These are phyloP conservation scores for Kwoniella pini DNA, from an alignment of 768 basidiomycete genomes.

Conservation along the genomic window DNA sequence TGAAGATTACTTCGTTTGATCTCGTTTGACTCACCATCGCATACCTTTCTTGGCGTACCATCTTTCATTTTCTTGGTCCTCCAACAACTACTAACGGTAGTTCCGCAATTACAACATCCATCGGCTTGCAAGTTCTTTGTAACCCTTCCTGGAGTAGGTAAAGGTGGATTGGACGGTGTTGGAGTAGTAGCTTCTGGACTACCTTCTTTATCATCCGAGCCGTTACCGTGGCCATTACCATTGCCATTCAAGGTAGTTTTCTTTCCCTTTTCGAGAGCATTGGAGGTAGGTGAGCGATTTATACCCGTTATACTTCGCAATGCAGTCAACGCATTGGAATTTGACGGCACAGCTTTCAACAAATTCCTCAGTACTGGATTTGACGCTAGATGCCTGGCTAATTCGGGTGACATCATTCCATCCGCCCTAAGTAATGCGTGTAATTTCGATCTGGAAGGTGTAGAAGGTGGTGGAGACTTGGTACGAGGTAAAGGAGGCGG, in stretches of 20 bases:
- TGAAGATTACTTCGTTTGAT: no score
- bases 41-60: conserved; percentile 42
- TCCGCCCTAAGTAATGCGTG: conserved; percentile 37
- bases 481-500: conserved; percentile 32
- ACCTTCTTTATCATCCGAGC: conserved; percentile 12
- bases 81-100: conserved; percentile 34
- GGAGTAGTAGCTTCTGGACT: conserved; percentile 22
- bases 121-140: conserved; percentile 3
- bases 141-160: conserved; percentile 8
- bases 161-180: conserved; percentile 15
- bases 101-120: conserved; percentile 46
- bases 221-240: not conserved
- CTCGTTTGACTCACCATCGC: conserved; percentile 44
- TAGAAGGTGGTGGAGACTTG: conserved; percentile 45
- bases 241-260: not conserved
- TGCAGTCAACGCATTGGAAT: conserved; percentile 11
- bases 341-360: conserved; percentile 39
- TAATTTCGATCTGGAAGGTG: conserved; percentile 36
- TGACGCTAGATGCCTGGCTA: conserved; percentile 35
- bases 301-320: conserved; percentile 19
- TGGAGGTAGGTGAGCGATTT: conserved; percentile 2
- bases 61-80: conserved; percentile 37
- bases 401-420: conserved; percentile 40
- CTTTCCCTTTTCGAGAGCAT: conserved; percentile 4
- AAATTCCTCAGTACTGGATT: conserved; percentile 40